A percentile compares a stretch with the other conserved stretches of the same genome.
Evolutionary conservation across 352 stramenopile species (phyloP).

Genomic region (Globisporangium spiculum): DNA sequence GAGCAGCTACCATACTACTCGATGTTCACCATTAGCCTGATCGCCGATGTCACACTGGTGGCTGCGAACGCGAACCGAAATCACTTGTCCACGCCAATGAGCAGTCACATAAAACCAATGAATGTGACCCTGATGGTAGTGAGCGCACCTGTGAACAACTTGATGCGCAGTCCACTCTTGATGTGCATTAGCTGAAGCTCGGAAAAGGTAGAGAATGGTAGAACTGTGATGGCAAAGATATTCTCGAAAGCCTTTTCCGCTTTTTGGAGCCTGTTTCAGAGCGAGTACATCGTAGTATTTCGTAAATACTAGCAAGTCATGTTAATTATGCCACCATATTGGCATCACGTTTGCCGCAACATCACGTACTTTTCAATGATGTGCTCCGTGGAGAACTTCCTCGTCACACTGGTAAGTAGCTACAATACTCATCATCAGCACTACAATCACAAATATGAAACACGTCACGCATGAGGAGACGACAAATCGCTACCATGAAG

Average conservation of each 20-base stretch:
- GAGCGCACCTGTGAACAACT: conserved; percentile 42
- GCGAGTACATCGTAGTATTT: neutral
- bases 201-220: conserved; percentile 38
- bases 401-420: conserved; percentile 25
- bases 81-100: neutral
- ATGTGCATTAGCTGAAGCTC: conserved; percentile 51
- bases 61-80: neutral
- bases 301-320: neutral
- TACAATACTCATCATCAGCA: conserved; percentile 1
- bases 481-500: conserved; percentile 50
- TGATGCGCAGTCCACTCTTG: conserved; percentile 32
- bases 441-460: neutral
- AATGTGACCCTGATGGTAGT: neutral
- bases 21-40: conserved; percentile 48
- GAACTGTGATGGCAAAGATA: conserved; percentile 46
- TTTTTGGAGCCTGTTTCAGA: conserved; percentile 34
- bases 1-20: neutral
- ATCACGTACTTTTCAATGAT: conserved; percentile 42
- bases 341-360: neutral
- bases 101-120: neutral
- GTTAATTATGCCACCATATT: neutral
- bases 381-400: conserved; percentile 32
- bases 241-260: conserved; percentile 62
- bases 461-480: neutral
- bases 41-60: conserved; percentile 24